These are phyloP conservation scores for Anthoceros angustus DNA, from an alignment of 225 moss, liverwort and hornwort species.

Conservation along the genomic window DNA sequence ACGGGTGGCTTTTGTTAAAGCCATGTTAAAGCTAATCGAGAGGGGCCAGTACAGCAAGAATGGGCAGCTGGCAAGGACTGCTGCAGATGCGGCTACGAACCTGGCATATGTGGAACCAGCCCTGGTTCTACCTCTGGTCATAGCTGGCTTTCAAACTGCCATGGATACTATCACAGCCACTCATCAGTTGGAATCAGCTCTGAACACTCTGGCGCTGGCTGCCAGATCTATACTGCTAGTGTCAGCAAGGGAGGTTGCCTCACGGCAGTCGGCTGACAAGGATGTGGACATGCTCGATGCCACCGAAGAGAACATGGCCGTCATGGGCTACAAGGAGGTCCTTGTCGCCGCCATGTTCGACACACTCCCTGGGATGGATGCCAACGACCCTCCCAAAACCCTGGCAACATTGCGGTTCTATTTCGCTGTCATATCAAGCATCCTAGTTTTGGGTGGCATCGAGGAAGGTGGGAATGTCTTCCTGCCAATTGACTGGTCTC, in stretches of 20 bases:
- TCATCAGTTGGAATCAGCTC: conserved; percentile 94
- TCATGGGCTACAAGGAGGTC: conserved; percentile 34
- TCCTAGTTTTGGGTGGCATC: conserved; percentile 71
- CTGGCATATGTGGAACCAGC: conserved; percentile 88
- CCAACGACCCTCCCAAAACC: conserved; percentile 98
- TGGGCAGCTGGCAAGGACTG: conserved; percentile 65
- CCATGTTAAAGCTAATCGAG: conserved; percentile 72
- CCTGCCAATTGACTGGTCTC: conserved; percentile 89
- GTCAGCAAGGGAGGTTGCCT: conserved; percentile 58
- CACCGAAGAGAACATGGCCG: conserved; percentile 25
- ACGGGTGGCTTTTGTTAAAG: conserved; percentile 74
- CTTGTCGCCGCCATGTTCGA: conserved; percentile 95
- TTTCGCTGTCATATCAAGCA: conserved; percentile 83
- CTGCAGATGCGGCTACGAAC: conserved; percentile 77
- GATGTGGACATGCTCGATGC: conserved; percentile 50
- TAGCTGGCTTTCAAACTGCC: conserved; percentile 78
- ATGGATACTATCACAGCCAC: conserved; percentile 92
- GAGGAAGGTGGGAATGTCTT: conserved; percentile 78
- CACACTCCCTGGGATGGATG: conserved; percentile 95
- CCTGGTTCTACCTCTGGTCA: conserved; percentile 80
- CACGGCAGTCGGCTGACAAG: conserved; percentile 34
- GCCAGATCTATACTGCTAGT: conserved; percentile 77
- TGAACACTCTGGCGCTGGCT: conserved; percentile 88
- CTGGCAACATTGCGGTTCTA: conserved; percentile 93
- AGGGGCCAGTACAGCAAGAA: conserved; percentile 97